Conservation (phyloP, 176 grass and related monocot genomes). For the Pharus latifolius region DNA sequence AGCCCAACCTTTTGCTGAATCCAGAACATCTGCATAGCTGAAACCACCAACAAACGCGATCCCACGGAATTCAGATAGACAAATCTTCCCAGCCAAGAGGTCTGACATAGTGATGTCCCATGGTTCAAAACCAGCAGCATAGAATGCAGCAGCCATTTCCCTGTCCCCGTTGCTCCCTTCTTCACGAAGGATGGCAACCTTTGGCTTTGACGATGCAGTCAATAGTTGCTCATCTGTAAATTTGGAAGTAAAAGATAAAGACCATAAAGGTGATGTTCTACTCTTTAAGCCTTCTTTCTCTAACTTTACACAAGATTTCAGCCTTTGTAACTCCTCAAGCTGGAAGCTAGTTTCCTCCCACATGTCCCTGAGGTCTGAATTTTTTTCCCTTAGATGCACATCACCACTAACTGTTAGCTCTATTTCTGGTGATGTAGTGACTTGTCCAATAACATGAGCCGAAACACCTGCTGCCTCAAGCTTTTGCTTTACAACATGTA, state of each 20-base stretch:
- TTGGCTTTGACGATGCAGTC: conserved; percentile 52
- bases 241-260: conserved; percentile 54
- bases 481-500: conserved; percentile 42
- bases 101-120: conserved; percentile 92
- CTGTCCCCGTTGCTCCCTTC: conserved; percentile 94
- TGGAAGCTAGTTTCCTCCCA: conserved; percentile 95
- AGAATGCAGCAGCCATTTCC: conserved; percentile 84
- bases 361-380: conserved; percentile 57
- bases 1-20: conserved; percentile 91
- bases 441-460: conserved; percentile 54
- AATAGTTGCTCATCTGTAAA: conserved; percentile 53
- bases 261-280: conserved; percentile 56
- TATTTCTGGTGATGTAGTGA: conserved; percentile 46
- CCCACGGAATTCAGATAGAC: conserved; percentile 45
- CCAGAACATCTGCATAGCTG: conserved; percentile 82
- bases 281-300: conserved; percentile 79
- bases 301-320: conserved; percentile 69
- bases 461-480: conserved; percentile 56
- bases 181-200: conserved; percentile 89
- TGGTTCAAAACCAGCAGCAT: conserved; percentile 76
- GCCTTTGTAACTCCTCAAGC: conserved; percentile 68
- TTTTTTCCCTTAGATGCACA: conserved; percentile 61
- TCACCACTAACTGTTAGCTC: conserved; percentile 49
- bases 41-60: conserved; percentile 95
- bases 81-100: conserved; percentile 42